phyloP scores from a whole-genome alignment of 306 rosid species.

The Begonia loranthoides region DNA sequence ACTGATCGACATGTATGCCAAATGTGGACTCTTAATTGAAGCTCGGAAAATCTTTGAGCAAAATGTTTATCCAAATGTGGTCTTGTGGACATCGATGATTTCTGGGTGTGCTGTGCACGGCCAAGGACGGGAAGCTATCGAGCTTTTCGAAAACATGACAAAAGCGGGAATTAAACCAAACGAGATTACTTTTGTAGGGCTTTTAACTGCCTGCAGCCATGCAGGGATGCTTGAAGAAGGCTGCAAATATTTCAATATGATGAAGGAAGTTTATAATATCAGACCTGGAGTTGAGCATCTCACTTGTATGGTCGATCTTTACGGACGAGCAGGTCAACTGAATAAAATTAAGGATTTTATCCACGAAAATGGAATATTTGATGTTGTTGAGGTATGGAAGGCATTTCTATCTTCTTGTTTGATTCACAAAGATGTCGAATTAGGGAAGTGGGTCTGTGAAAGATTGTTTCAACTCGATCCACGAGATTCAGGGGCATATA shows the following conservation, averaged over 20 bases:
- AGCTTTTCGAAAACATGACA: slow-evolving; percentile 53
- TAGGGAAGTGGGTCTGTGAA: slow-evolving; percentile 65
- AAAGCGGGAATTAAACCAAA: slow-evolving; percentile 46
- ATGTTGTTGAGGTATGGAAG: slow-evolving; percentile 53
- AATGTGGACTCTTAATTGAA: slow-evolving; percentile 60
- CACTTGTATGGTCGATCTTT: slow-evolving; percentile 88
- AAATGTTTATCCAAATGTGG: slow-evolving; percentile 33
- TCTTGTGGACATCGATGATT: slow-evolving; percentile 78
- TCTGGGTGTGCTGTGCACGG: slow-evolving; percentile 61
- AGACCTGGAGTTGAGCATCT: slow-evolving; percentile 56
- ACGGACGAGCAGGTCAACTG: slow-evolving; percentile 72
- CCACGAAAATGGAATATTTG: slow-evolving; percentile 38
- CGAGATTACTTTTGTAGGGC: slow-evolving; percentile 60
- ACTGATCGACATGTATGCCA: slow-evolving; percentile 71
- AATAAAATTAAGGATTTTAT: slow-evolving; percentile 51
- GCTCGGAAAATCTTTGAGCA: slow-evolving; percentile 42
- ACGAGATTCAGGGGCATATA: slow-evolving; percentile 49
- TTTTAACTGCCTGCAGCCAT: slow-evolving; percentile 84
- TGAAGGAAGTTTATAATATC: slow-evolving; percentile 52
- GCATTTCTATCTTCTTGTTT: slow-evolving; percentile 63
- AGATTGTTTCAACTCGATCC: slow-evolving; percentile 48
- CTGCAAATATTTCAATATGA: slow-evolving; percentile 44
- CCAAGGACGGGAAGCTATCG: slow-evolving; percentile 46
- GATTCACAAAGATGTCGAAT: slow-evolving; percentile 45
- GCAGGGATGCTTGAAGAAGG: slow-evolving; percentile 76